phyloP scores from a whole-genome alignment of 2,329 filamentous ascomycete species.

The Calonectria crousiana region DNA sequence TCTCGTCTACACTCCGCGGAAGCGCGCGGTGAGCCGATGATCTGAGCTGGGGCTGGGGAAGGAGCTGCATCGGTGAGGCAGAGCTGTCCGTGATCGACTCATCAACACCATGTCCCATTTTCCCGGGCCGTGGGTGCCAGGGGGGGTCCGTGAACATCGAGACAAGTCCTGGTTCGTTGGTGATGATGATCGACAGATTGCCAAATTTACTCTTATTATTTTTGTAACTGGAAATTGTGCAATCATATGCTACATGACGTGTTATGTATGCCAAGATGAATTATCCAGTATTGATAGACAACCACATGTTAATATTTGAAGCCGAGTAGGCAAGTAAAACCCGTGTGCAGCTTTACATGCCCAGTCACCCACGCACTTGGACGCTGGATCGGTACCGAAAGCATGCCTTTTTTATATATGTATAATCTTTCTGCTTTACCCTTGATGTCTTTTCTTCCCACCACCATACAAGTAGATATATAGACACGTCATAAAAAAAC shows the following conservation, averaged over 20 bases:
- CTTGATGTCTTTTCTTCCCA: slow-evolving; percentile 9
- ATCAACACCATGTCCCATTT: neutral
- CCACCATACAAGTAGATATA: slow-evolving; percentile 29
- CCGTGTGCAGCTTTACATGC: neutral
- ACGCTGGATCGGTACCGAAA: neutral
- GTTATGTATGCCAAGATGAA: neutral
- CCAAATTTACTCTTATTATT: neutral
- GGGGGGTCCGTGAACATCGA: neutral
- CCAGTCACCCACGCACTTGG: neutral
- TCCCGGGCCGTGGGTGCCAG: neutral
- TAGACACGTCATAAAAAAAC: slow-evolving; percentile 34
- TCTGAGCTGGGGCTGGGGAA: neutral
- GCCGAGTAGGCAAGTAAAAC: neutral
- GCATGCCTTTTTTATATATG: slow-evolving; percentile 22
- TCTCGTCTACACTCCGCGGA: neutral
- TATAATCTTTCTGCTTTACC: slow-evolving; percentile 20
- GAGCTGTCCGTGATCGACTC: neutral
- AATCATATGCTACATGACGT: neutral
- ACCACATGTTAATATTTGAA: neutral
- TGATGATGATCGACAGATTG: neutral
- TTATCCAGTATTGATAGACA: neutral
- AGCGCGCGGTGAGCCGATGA: slow-evolving; percentile 9
- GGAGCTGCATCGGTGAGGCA: neutral
- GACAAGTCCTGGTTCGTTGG: neutral
- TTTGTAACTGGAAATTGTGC: neutral